Conservation (phyloP, 768 basidiomycete genomes). For the Trametes cinnabarina region DNA sequence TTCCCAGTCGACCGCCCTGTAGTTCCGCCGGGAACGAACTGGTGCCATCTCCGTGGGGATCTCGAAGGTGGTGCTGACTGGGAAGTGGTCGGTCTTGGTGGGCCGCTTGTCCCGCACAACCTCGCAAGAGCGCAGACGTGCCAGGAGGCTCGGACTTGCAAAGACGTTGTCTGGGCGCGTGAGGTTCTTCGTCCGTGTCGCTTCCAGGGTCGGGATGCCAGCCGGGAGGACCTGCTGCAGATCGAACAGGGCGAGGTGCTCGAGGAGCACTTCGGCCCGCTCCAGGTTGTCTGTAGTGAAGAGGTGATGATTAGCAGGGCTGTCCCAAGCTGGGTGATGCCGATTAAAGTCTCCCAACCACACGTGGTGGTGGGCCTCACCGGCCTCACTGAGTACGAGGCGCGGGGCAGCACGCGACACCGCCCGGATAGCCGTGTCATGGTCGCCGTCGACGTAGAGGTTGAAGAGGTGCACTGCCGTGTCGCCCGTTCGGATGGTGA, state of each 20-base stretch:
- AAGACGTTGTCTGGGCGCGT: slow-evolving; percentile 47
- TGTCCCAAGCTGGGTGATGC: slow-evolving; percentile 42
- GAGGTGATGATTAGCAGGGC: slow-evolving; percentile 31
- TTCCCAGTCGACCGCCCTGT: slow-evolving; percentile 32
- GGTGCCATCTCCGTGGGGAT: not conserved
- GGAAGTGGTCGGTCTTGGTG: slow-evolving; percentile 40
- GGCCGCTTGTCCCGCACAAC: slow-evolving; percentile 19
- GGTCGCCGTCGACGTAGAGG: slow-evolving; percentile 37
- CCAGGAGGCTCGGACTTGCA: slow-evolving; percentile 16
- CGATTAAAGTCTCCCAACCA: slow-evolving; percentile 41
- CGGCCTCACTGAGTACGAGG: not conserved
- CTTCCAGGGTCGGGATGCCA: slow-evolving; percentile 36
- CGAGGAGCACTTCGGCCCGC: slow-evolving; percentile 27
- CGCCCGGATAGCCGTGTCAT: slow-evolving; percentile 22
- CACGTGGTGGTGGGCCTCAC: slow-evolving; percentile 19
- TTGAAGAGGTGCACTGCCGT: slow-evolving; percentile 33
- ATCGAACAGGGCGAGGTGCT: slow-evolving; percentile 22
- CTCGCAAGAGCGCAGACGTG: slow-evolving; percentile 31
- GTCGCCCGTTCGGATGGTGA: slow-evolving; percentile 21
- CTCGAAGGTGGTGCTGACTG: slow-evolving; percentile 33
- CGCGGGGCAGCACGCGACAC: not conserved
- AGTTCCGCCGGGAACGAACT: slow-evolving; percentile 23
- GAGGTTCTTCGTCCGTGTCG: slow-evolving; percentile 31
- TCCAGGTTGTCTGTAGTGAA: slow-evolving; percentile 32
- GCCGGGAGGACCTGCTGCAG: slow-evolving; percentile 37